Evolutionary conservation across 1,139 yeast genomes (phyloP), one percentile per base, ranked within the genome.

Genomic region (Scheffersomyces stambukii): DNA sequence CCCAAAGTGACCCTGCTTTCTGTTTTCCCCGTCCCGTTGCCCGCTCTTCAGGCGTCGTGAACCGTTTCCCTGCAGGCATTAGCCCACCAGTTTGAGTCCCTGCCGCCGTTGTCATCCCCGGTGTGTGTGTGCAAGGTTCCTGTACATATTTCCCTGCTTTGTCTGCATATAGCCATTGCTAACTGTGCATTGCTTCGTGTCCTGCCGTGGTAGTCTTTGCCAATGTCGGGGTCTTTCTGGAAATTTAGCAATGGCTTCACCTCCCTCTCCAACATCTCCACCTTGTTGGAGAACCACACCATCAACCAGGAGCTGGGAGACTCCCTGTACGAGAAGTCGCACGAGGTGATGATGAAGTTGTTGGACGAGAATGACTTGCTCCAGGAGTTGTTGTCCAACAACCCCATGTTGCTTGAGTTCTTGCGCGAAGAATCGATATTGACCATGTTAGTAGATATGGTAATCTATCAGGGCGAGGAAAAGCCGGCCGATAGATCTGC

Each of bases 211-310:
- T n/a, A n/a, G n/a, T n/a, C n/a, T n/a, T n/a, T n/a, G n/a, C n/a
- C n/a, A 13, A 81, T 81, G 91, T 79, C 89, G 3, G 82, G 84
- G 19, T 75, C 91, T 24, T 89, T 88, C 57, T 89, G 97, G 97
- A 81, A 85, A 55, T 83, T 85, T 57, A 85, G 89, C 33, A 83
- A 81, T 54, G 91, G 86, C 40, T 83, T 83, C 54, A 75, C 88
- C 29, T 76, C 86, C 29, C 75, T 79, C 27, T 78, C 89, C 7
- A 75, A 83, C 36, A 77, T 89, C 33, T 77, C 85, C 40, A 77
- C 80, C 32, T 67, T 89, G 26, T 69, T 91, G 40, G 84, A 81
- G 43, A 66, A 67, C 40, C 69, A 74, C 28, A 56, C 54, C 16
- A 45, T 50, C 28, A 50, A 49, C 24, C 52, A 51, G 20, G 60